These are phyloP conservation scores for Nicotiana tomentosiformis DNA, from an alignment of 257 asterid species.

Conservation along the genomic window DNA sequence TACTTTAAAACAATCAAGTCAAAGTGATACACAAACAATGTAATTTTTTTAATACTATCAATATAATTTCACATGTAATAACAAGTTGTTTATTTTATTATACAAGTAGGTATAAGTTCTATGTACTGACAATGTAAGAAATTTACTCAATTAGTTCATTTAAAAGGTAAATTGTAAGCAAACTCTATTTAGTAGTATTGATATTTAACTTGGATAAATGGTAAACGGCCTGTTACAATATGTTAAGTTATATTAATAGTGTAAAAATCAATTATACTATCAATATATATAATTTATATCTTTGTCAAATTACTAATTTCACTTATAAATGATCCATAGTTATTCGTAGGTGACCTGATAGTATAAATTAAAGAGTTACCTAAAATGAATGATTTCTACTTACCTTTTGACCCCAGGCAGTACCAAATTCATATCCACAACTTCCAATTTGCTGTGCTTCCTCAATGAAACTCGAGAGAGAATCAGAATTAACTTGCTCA, in stretches of 20 bases:
- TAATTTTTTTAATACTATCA: not conserved
- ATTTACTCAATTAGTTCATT: no score
- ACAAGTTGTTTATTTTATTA: not conserved
- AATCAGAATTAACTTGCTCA: not conserved
- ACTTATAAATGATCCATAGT: not conserved
- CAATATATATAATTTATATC: no score
- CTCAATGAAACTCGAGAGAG: constrained; percentile 12
- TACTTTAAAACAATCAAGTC: not conserved
- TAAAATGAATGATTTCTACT: not conserved
- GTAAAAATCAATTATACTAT: no score
- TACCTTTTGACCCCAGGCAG: constrained; percentile 36
- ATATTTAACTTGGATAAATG: no score
- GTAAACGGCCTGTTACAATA: no score
- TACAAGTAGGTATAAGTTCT: no score
- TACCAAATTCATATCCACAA: constrained; percentile 18
- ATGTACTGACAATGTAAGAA: no score
- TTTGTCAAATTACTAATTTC: not conserved
- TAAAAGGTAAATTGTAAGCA: no score
- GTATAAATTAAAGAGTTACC: not conserved
- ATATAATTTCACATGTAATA: not conserved
- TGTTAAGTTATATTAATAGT: no score
- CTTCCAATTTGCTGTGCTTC: constrained; percentile 23
- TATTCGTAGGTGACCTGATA: not conserved
- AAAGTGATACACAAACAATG: no score
- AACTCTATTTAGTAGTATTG: no score